These are phyloP conservation scores for Hypoxylon trugodes DNA, from an alignment of 495 filamentous ascomycete species.

Conservation along the genomic window DNA sequence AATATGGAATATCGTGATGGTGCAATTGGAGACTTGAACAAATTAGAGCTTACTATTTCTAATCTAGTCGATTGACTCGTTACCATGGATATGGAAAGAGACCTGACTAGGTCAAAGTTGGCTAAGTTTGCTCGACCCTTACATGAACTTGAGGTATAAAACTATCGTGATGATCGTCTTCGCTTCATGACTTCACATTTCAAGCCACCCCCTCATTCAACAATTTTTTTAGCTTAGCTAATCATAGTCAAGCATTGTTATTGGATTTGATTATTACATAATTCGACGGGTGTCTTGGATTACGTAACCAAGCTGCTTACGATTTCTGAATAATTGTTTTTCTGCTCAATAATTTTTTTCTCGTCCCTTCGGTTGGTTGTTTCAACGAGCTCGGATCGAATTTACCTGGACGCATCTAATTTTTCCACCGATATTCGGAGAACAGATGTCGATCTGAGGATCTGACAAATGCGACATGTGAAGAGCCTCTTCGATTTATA, in stretches of 20 bases:
- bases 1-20: background rate
- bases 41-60: background rate
- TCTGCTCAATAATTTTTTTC: background rate
- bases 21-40: slow-evolving; percentile 8
- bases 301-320: too few species aligned
- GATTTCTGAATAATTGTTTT: background rate
- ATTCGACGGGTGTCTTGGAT: too few species aligned
- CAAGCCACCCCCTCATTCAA: too few species aligned
- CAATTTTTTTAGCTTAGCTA: too few species aligned
- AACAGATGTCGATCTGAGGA: slow-evolving; percentile 21
- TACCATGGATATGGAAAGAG: too few species aligned
- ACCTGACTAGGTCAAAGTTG: too few species aligned
- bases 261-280: too few species aligned
- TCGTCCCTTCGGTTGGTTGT: slow-evolving; percentile 7
- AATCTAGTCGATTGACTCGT: background rate
- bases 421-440: slow-evolving; percentile 20
- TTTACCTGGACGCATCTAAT: background rate
- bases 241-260: too few species aligned
- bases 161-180: too few species aligned
- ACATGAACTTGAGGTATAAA: too few species aligned
- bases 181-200: too few species aligned
- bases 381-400: slow-evolving; percentile 11
- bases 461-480: slow-evolving; percentile 38
- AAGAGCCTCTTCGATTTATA: slow-evolving; percentile 40
- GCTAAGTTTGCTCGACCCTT: too few species aligned